A percentile compares a stretch with the other conserved stretches of the same genome.
Conservation (phyloP, 257 asterid species). For the Solanum sejunctum region DNA sequence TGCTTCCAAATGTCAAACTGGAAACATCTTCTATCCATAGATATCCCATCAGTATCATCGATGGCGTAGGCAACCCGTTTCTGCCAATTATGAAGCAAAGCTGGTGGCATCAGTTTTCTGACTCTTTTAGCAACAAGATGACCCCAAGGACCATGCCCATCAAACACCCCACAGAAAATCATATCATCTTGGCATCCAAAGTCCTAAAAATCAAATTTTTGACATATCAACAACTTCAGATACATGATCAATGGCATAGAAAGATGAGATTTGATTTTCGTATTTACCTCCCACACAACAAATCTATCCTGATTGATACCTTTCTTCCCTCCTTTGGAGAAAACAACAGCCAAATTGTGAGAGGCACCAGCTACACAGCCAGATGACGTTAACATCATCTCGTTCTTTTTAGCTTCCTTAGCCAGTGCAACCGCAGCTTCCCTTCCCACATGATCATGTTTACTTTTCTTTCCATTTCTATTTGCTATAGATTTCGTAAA, state of each 20-base stretch:
- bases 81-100: slow-evolving; percentile 58
- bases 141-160: slow-evolving; percentile 90
- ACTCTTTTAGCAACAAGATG: slow-evolving; percentile 52
- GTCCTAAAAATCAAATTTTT: slow-evolving; percentile 23
- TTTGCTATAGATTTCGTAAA: slow-evolving; percentile 37
- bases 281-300: slow-evolving; percentile 55
- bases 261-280: background rate
- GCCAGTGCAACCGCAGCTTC: slow-evolving; percentile 30
- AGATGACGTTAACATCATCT: slow-evolving; percentile 42
- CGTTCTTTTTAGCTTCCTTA: slow-evolving; percentile 53
- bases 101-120: slow-evolving; percentile 42
- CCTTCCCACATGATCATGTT: slow-evolving; percentile 18
- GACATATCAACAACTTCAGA: background rate
- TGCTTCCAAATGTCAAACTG: slow-evolving; percentile 53
- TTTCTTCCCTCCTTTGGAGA: slow-evolving; percentile 56
- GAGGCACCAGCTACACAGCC: slow-evolving; percentile 20
- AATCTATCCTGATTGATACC: slow-evolving; percentile 64
- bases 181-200: slow-evolving; percentile 68
- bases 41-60: slow-evolving; percentile 7
- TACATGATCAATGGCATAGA: background rate
- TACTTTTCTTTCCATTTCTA: slow-evolving; percentile 33
- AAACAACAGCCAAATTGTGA: slow-evolving; percentile 20
- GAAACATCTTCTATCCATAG: background rate
- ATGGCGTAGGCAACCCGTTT: slow-evolving; percentile 28
- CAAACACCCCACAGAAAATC: slow-evolving; percentile 67